These are phyloP conservation scores for Talaromyces sp. DNA, from an alignment of 2,329 filamentous ascomycete species.

Conservation along the genomic window DNA sequence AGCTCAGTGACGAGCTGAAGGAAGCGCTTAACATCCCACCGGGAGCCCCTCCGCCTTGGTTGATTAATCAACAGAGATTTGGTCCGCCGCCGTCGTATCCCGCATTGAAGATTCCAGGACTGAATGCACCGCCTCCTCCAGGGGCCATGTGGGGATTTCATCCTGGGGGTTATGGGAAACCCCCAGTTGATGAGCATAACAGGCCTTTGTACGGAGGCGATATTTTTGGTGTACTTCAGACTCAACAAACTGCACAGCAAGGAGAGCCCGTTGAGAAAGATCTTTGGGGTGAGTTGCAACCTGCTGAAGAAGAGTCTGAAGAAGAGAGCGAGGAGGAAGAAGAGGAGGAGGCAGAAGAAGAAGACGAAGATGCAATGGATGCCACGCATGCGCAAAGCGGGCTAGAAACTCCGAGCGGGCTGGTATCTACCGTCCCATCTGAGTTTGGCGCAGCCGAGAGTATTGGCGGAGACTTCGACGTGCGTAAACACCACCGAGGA, in stretches of 20 bases:
- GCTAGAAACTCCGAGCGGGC: constrained; percentile 73
- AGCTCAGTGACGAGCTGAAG: constrained; percentile 80
- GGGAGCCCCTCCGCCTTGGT: constrained; percentile 89
- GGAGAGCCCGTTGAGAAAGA: constrained; percentile 80
- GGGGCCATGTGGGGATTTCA: constrained; percentile 93
- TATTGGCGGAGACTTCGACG: constrained; percentile 79
- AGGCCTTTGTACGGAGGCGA: constrained; percentile 88
- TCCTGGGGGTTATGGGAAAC: constrained; percentile 92
- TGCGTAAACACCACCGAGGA: constrained; percentile 79
- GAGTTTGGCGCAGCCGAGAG: constrained; percentile 72
- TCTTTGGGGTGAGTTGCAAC: constrained; percentile 88
- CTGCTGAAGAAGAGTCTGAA: constrained; percentile 68
- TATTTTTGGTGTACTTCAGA: constrained; percentile 74
- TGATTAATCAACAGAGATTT: constrained; percentile 93
- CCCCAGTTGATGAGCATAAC: constrained; percentile 89
- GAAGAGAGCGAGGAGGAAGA: constrained; percentile 62
- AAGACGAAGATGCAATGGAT: constrained; percentile 57
- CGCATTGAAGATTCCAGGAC: constrained; percentile 85
- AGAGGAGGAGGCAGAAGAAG: constrained; percentile 63
- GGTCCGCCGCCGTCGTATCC: constrained; percentile 93
- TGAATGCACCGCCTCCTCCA: constrained; percentile 86
- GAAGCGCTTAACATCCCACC: constrained; percentile 92
- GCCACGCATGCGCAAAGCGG: constrained; percentile 71
- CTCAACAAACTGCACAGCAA: constrained; percentile 56
- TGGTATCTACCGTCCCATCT: constrained; percentile 73